Base-by-base conservation (phyloP, 768 basidiomycete species). In the Saitozyma podzolica region DNA sequence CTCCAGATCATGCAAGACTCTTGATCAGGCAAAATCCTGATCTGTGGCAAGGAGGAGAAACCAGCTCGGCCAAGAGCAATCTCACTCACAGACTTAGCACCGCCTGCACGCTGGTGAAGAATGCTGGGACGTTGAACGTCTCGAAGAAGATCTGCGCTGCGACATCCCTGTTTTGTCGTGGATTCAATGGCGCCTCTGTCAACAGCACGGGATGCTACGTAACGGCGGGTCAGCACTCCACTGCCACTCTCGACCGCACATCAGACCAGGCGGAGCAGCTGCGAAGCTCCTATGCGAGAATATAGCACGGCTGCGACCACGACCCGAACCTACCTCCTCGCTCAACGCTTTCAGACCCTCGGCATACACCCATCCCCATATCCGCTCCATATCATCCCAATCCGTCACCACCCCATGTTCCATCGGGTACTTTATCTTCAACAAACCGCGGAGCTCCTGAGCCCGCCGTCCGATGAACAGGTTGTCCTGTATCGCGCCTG, bases 311-410 rank as follows among this genome's bases (percentile, higher is more conserved):
- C n/a, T 29, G 29, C 29, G n/a, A 29, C 29, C 29, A 29, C 29
- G 29, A 29, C 29, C 29, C 29, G 29, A 62, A 70, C 83, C 62
- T 65, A 95, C 95, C 87, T 98, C 95, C 83, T 98, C 96, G 76
- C 92, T 94, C 70, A 97, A 82, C 6, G 94, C 96, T 19, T 91
- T 90, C 50, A 98, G 83, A 76, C 96, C 95, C 77, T 98, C 93
- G 19, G 90, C 88, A 77, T 97, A 99, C 52, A 98, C 90, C 89
- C 92, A 94, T 68, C 85, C 89, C 96, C 96, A 99, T 84, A 99
- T 97, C 63, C 91, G 87, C 80, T 99, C 96, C 96, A 99, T 99
- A 77, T 99, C 96, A 77, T 99, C 96, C 95, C 96, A 99, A 82
- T 99, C 92, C 43, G 91, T 95, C 40, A 99, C 96, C 63, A 99